Conservation (phyloP, 139 green algal species). For the Nannochloris sp. region DNA sequence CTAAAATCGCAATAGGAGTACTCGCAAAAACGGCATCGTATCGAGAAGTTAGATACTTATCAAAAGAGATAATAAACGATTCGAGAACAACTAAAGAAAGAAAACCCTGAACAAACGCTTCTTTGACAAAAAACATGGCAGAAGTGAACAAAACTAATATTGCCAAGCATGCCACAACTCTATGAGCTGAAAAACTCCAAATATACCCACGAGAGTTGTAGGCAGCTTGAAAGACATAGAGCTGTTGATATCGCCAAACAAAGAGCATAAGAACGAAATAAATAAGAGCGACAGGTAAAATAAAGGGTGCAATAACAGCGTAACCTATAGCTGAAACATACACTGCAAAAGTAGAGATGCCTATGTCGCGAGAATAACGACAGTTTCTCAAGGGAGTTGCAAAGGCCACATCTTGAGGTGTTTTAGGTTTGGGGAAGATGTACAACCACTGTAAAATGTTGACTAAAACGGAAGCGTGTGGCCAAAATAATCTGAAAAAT, state of each 20-base stretch:
- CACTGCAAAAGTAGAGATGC: constrained; percentile 10
- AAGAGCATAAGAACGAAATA: constrained; percentile 43
- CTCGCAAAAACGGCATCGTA: constrained; percentile 16
- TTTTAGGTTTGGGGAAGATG: constrained; percentile 10
- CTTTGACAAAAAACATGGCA: constrained; percentile 35
- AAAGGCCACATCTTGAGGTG: constrained; percentile 8
- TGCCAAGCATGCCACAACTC: constrained; percentile 30
- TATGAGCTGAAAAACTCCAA: constrained; percentile 18
- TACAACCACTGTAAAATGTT: constrained; percentile 17
- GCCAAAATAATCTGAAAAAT: constrained; percentile 40
- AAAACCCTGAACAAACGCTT: constrained; percentile 22
- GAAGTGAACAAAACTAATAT: constrained; percentile 37
- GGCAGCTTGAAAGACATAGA: constrained; percentile 42
- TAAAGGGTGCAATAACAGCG: constrained; percentile 53
- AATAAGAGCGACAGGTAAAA: constrained; percentile 47
- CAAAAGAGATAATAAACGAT: constrained; percentile 17
- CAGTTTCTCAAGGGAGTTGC: constrained; percentile 17
- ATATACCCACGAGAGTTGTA: constrained; percentile 33
- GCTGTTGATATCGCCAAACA: constrained; percentile 52
- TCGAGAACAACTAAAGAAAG: constrained; percentile 21
- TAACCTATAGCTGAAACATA: constrained; percentile 19
- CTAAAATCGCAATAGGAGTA: constrained; percentile 5
- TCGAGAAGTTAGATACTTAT: constrained; percentile 14
- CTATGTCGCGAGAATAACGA: constrained; percentile 23
- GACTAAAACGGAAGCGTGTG: constrained; percentile 8